A percentile compares a stretch with the other conserved stretches of the same genome.
phyloP scores from a whole-genome alignment of 176 grass and related monocot genomes.

The Coix lacrymajobi region DNA sequence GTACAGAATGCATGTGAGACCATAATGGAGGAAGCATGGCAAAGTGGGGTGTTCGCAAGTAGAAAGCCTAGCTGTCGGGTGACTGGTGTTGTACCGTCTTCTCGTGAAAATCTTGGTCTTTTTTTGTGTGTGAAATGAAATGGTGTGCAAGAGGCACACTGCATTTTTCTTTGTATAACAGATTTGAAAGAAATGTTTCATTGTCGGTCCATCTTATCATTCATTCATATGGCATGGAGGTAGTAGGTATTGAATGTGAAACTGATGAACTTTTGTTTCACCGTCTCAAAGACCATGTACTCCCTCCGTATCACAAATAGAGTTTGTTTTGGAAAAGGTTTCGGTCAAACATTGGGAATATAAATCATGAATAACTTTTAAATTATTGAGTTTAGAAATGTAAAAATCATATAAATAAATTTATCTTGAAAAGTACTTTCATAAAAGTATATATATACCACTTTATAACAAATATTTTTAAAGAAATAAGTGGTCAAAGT shows the following conservation, averaged over 20 bases:
- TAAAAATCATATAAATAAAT: too few species aligned
- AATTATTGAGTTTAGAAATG: too few species aligned
- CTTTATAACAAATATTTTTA: too few species aligned
- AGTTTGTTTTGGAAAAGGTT: too few species aligned
- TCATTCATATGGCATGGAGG: neutral
- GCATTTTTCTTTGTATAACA: neutral
- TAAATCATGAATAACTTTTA: too few species aligned
- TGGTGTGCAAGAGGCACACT: slow-evolving; percentile 15
- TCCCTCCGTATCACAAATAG: too few species aligned
- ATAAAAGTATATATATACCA: too few species aligned
- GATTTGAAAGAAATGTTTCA: neutral
- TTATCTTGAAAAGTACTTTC: too few species aligned
- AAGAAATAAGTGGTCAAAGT: too few species aligned
- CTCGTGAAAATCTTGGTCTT: neutral
- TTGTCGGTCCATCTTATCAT: neutral
- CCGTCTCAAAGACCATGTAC: neutral
- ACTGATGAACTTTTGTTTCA: neutral
- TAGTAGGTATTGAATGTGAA: neutral
- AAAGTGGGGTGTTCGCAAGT: slow-evolving; percentile 26
- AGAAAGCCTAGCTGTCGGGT: slow-evolving; percentile 8
- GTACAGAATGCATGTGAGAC: slow-evolving; percentile 33
- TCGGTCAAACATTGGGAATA: too few species aligned
- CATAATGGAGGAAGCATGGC: slow-evolving; percentile 29
- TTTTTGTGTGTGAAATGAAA: neutral
- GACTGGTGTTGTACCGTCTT: neutral